A percentile compares a stretch with the other conserved stretches of the same genome.
These are phyloP conservation scores for Vachellia collinsii DNA, from an alignment of 306 rosid genomes.

Conservation along the genomic window DNA sequence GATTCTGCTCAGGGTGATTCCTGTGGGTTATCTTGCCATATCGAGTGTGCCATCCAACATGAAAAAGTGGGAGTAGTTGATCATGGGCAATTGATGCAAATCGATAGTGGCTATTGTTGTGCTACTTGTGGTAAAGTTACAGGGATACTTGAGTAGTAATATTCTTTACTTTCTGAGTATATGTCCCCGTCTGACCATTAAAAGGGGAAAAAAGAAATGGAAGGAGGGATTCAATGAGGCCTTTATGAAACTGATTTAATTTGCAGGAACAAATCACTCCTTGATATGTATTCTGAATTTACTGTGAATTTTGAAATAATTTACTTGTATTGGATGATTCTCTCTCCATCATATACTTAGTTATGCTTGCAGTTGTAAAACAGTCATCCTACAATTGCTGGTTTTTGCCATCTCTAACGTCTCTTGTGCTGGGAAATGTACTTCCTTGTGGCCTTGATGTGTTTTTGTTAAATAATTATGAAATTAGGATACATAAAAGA, in stretches of 20 bases:
- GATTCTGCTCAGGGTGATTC: constrained; percentile 82
- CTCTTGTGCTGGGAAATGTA: constrained; percentile 11
- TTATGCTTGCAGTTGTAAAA: constrained; percentile 12
- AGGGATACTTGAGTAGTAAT: constrained; percentile 89
- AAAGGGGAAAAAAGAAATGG: background rate
- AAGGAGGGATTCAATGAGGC: background rate
- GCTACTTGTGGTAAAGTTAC: constrained; percentile 98
- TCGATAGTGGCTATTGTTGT: constrained; percentile 97
- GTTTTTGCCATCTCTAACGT: constrained; percentile 13
- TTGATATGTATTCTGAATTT: constrained; percentile 2
- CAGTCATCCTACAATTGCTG: constrained; percentile 3
- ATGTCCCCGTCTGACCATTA: background rate
- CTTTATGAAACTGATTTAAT: constrained; percentile 20
- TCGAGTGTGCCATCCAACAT: constrained; percentile 90
- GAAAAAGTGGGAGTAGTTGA: constrained; percentile 95
- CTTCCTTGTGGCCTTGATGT: constrained; percentile 14
- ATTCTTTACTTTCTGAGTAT: constrained; percentile 27
- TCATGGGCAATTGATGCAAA: constrained; percentile 96
- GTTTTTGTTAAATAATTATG: constrained; percentile 21
- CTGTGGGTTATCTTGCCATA: constrained; percentile 93
- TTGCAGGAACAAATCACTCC: constrained; percentile 22
- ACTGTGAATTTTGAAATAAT: background rate
- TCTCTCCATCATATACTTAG: constrained; percentile 10
- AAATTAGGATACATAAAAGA: background rate
- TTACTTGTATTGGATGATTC: background rate